Base-by-base conservation (phyloP, 345 rosid genomes). In the Abelmoschus esculentus region DNA sequence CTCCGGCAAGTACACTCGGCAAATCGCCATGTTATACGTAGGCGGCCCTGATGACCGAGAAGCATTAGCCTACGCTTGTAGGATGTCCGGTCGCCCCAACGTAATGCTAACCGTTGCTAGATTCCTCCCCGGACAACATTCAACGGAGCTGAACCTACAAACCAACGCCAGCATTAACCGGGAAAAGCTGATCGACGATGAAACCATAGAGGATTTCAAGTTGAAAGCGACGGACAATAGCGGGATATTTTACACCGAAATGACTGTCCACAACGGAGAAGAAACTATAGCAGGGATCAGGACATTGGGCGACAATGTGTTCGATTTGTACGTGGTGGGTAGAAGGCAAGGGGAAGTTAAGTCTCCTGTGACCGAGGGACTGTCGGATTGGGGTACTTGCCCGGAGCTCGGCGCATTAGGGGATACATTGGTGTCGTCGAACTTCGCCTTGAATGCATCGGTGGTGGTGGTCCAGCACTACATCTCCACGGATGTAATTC, bases 31-130 rank as follows among this genome's bases (percentile, higher is more conserved):
- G 88, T 14, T 86, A 29, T 91, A 81, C 71, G 0, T 80, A 1
- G 91, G 95, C 0, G 98, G 93, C 5, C 80, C 72, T 0, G 92
- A 88, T 22, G 95, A 90, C 26, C 74, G 92, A 29, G 96, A 92
- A 69, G 98, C 95, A 15, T 72, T 89, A 59, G 69, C 88, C 0
- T 90, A 80, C 29, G 89, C 89, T 0, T 77, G 86, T 84, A 81
- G 90, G 74, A 83, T 90, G 87, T 79, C 76, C 0, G 73, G 73
- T 6, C 69, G 71, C 14, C 78, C 70, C 0, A 74, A 71, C 1
- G 73, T 84, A 12, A 60, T 58, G 13, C 64, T 92, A 38, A 79
- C 81, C 0, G 87, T 88, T 1, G 70, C 88, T 7, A 77, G 90
- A 61, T 84, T 92, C 55, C 22, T 84, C 31, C 79, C 78, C 0